These are phyloP conservation scores for Claviceps humidiphila DNA, from an alignment of 2,329 filamentous ascomycete species.

Conservation along the genomic window DNA sequence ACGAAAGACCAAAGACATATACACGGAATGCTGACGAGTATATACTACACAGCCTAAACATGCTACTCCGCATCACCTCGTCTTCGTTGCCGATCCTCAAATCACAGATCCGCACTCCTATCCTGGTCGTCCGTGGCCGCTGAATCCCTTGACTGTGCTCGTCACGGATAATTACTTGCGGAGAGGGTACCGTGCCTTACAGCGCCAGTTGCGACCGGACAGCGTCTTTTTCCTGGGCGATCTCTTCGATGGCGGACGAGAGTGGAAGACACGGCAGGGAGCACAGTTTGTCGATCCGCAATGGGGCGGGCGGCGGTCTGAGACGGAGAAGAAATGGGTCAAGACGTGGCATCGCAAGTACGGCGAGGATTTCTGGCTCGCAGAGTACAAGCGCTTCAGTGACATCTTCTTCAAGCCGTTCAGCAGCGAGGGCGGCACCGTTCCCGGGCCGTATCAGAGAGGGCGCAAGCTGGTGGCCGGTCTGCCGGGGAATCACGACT, in stretches of 20 bases:
- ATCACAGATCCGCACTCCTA: slow-evolving; percentile 93
- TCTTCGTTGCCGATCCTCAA: slow-evolving; percentile 82
- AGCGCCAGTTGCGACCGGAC: slow-evolving; percentile 65
- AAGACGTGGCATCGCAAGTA: slow-evolving; percentile 63
- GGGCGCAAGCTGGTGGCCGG: slow-evolving; percentile 71
- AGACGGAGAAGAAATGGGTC: slow-evolving; percentile 38
- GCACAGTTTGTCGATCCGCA: slow-evolving; percentile 41
- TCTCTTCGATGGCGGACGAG: slow-evolving; percentile 86
- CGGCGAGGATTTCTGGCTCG: slow-evolving; percentile 70
- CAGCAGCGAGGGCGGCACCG: slow-evolving; percentile 41
- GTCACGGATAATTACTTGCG: slow-evolving; percentile 85
- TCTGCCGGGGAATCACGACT: slow-evolving; percentile 86
- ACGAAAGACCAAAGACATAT: not conserved
- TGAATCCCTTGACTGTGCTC: slow-evolving; percentile 38
- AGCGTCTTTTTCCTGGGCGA: slow-evolving; percentile 87
- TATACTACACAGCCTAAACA: slow-evolving; percentile 47
- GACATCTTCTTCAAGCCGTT: slow-evolving; percentile 67
- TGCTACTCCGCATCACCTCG: slow-evolving; percentile 69
- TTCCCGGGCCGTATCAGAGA: slow-evolving; percentile 43
- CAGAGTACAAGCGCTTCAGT: slow-evolving; percentile 77
- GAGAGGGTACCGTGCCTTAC: slow-evolving; percentile 67
- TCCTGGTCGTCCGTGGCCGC: slow-evolving; percentile 56
- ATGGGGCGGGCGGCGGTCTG: slow-evolving; percentile 40
- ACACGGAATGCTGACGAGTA: not conserved
- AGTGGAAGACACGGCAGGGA: slow-evolving; percentile 68